Evolutionary conservation across 495 filamentous ascomycete genomes (phyloP), one percentile per base, ranked within the genome.

Genomic region (Ramalina intermedia): DNA sequence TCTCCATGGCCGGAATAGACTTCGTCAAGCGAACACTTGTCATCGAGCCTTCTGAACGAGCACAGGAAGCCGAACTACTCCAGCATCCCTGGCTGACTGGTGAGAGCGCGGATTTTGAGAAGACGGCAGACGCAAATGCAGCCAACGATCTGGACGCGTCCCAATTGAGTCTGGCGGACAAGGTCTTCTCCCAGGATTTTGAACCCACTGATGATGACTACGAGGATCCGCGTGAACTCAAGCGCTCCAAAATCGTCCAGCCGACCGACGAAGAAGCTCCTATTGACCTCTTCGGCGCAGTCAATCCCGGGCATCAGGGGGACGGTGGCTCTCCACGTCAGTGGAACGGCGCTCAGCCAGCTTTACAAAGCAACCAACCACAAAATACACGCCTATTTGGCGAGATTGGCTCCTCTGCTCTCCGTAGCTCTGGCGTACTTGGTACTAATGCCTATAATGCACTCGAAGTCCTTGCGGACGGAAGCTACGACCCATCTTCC

Each of bases 11-110:
- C 3, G 81, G 80, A 3, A 73, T 89, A 26, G 73, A 85, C 47
- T 84, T 94, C 46, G 65, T 96, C n/a, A 54, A 65, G 11, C 65
- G 66, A n/a, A 86, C 94, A 71, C 75, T 96, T 2, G 74, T 87
- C 50, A 75, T 75, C 3, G 74, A 84, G 43, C 85, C 88, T 0
- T 72, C 79, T 26, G 62, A 68, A 13, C 77, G 88, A 18, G 80
- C 85, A 0, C 81, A 75, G 0, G 76, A 87, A 33, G 55, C 58
- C 9, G 63, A 75, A 41, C 81, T 86, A 51, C 70, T 82, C 39
- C 57, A 66, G 17, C 81, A 90, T 63, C 61, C 69, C 2, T 94
- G 87, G 86, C 66, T 91, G 27, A 61, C 60, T 17, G 33, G 16
- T 13, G 9, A 21, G 18, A 37, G 37, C 37, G 36, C 29, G 3